Conservation (phyloP, 208 protist genomes). For the Leishmania mexicana region DNA sequence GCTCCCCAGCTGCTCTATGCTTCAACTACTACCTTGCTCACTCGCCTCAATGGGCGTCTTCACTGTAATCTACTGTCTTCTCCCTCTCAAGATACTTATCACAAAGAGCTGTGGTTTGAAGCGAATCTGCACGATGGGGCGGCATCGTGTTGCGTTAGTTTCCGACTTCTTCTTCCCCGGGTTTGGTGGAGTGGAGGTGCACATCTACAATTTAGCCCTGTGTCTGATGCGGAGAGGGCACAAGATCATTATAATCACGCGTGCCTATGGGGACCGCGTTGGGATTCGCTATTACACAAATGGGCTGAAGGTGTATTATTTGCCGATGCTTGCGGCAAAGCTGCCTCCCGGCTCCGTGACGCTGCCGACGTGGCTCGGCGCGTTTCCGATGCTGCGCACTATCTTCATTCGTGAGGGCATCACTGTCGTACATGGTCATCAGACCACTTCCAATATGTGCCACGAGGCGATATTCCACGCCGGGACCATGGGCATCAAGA, state of each 20-base stretch:
- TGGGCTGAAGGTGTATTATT: conserved; percentile 98
- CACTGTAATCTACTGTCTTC: neutral
- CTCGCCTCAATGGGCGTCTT: neutral
- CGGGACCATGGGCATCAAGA: conserved; percentile 94
- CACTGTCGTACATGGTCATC: conserved; percentile 97
- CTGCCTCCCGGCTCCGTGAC: conserved; percentile 90
- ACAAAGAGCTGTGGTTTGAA: neutral
- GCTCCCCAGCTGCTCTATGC: neutral
- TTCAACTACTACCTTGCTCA: neutral
- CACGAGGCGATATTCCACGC: conserved; percentile 96
- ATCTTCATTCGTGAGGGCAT: conserved; percentile 97
- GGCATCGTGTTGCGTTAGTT: conserved; percentile 87
- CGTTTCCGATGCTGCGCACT: conserved; percentile 91
- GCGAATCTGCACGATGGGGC: conserved; percentile 39
- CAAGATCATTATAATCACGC: conserved; percentile 97
- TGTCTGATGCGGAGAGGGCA: conserved; percentile 96
- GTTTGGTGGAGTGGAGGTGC: conserved; percentile 98
- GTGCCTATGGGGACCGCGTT: conserved; percentile 93
- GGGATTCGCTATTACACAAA: conserved; percentile 97
- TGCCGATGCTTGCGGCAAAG: conserved; percentile 93
- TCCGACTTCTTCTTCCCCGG: conserved; percentile 99
- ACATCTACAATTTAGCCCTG: conserved; percentile 97
- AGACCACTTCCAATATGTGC: conserved; percentile 96
- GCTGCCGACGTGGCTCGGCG: conserved; percentile 86
- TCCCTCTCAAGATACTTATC: neutral